Base-by-base conservation (phyloP, 106 monocot genomes). In the Hemerocallis citrina region DNA sequence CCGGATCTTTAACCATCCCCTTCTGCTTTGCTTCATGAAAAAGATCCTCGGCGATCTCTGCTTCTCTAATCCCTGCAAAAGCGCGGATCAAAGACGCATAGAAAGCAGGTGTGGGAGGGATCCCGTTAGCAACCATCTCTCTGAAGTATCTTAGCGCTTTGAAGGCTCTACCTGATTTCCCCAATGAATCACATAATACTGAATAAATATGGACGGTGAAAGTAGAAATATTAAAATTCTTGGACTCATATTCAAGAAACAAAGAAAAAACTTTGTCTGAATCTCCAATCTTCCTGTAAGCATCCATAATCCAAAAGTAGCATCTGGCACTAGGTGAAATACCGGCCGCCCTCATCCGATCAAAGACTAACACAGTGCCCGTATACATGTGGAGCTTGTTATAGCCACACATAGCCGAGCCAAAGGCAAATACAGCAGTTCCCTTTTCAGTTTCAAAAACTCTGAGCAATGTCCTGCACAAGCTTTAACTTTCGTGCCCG, bases 351-450 rank as follows among this genome's bases (percentile, higher is more conserved):
- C 41, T 71, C 77, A 85, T 79, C 33, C 43, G 57, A 2, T 77
- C 68, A 37, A 55, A 79, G 16, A 73, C 69, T 9, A 52, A 51
- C 15, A 80, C 37, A 4, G 89, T 83, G 56, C 71, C 80, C n/a
- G 69, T 74, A 65, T 83, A 86, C 89, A 94, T 93, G 68, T 83
- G 93, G 24, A 94, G 85, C 77, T 80, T 82, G 64, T 94, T 94
- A 72, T 80, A 94, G 51, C 85, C 80, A 16, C 48, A 34, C 79
- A 89, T 72, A 10, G 83, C 89, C 7, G 89, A 38, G 17, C 64
- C 50, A 51, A 74, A 85, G 36, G 80, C 72, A 5, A 66, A 39
- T 25, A 55, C 57, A 0, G 73, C 74, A 21, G 30, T 28, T 8
- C 52, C 74, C 34, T 38, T 47, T 35, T 71, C 72, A 12, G 21